phyloP scores from a whole-genome alignment of 345 rosid species.

The Brassica napus region DNA sequence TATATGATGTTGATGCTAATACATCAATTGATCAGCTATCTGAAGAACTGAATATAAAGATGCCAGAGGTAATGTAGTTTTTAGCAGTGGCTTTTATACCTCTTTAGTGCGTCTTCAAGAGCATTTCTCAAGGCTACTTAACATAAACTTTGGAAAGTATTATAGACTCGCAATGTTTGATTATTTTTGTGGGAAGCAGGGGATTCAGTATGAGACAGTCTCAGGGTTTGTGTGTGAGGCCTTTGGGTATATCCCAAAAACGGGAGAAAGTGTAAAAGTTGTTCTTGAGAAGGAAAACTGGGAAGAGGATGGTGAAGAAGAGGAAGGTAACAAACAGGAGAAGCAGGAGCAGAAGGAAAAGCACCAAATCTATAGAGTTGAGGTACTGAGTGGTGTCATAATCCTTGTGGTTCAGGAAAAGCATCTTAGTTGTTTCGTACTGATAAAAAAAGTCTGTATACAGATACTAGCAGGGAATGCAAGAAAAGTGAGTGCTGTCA shows the following conservation, averaged over 20 bases:
- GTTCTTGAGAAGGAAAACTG: conserved; percentile 74
- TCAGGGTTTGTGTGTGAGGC: conserved; percentile 96
- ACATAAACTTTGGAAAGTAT: not conserved
- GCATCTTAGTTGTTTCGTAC: conserved; percentile 6
- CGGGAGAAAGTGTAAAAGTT: conserved; percentile 84
- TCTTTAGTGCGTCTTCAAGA: conserved; percentile 10
- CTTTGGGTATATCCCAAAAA: conserved; percentile 97
- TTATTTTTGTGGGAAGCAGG: conserved; percentile 52
- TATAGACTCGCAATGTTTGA: not conserved
- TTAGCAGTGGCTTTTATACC: conserved; percentile 10
- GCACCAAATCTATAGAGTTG: conserved; percentile 76
- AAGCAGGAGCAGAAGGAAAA: conserved; percentile 64
- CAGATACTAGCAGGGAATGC: conserved; percentile 97
- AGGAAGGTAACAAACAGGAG: conserved; percentile 62
- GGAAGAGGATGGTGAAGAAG: conserved; percentile 66
- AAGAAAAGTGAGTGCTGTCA: conserved; percentile 89
- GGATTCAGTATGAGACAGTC: conserved; percentile 94
- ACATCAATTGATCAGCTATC: conserved; percentile 95
- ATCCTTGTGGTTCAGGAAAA: not conserved
- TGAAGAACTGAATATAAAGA: conserved; percentile 87
- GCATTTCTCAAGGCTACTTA: conserved; percentile 2
- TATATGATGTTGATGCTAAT: conserved; percentile 95
- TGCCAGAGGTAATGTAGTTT: conserved; percentile 79
- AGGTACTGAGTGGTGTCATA: conserved; percentile 49
- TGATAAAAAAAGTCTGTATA: conserved; percentile 17